phyloP scores from a whole-genome alignment of 148 eudicot species.

The Cornus controversa region DNA sequence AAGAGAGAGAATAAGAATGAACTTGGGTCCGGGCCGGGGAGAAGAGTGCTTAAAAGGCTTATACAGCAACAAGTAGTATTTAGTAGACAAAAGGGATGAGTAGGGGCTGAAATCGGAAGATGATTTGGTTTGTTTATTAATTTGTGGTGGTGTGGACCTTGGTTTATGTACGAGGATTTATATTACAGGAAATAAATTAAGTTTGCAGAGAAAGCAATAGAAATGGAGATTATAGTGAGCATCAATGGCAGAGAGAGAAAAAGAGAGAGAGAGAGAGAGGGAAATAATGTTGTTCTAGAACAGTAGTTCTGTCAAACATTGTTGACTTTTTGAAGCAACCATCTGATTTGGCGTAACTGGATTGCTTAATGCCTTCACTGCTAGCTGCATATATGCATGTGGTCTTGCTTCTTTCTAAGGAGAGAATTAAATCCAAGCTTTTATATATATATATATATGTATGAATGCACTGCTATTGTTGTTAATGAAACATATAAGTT shows the following conservation, averaged over 20 bases:
- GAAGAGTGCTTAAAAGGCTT: constrained; percentile 40
- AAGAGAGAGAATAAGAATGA: constrained; percentile 9
- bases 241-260: neutral
- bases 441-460: no score
- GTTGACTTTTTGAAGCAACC: neutral
- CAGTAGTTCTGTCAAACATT: neutral
- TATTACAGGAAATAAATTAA: no score
- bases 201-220: neutral
- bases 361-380: neutral
- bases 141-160: neutral
- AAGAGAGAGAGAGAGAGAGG: constrained; percentile 3
- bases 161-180: neutral
- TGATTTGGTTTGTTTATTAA: neutral
- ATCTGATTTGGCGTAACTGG: neutral
- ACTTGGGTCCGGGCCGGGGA: neutral
- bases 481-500: neutral
- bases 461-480: neutral
- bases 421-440: neutral
- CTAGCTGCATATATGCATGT: neutral
- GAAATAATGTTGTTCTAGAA: constrained; percentile 6
- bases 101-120: neutral
- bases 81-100: neutral
- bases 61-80: neutral
- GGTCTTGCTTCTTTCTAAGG: neutral
- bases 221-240: neutral